These are phyloP conservation scores for Pittosporum tobira DNA, from an alignment of 129 eudicot species.

Conservation along the genomic window DNA sequence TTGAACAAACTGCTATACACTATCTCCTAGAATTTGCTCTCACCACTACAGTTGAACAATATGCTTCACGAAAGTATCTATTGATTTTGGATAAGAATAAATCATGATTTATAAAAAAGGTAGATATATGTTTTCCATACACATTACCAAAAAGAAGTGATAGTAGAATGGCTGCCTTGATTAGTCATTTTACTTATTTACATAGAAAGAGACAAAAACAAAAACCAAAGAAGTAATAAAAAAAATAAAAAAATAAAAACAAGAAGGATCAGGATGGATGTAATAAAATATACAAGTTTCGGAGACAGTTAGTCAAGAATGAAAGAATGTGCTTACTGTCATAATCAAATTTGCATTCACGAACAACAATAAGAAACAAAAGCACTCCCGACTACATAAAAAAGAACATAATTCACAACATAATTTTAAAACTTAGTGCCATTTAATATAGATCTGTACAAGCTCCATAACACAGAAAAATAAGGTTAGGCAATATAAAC, in stretches of 20 bases:
- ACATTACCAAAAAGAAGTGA: background rate
- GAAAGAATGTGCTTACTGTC: background rate
- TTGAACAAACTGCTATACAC: background rate
- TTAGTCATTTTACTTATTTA: background rate
- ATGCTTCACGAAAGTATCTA: background rate
- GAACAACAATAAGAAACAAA: background rate
- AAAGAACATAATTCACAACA: background rate
- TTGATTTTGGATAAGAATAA: too few species aligned
- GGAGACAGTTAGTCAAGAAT: background rate
- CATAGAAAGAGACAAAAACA: constrained; percentile 13
- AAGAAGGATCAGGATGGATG: background rate
- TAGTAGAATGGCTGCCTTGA: background rate
- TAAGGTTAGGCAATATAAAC: background rate
- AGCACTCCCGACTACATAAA: background rate
- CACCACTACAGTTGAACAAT: background rate
- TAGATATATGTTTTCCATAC: background rate
- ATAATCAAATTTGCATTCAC: background rate
- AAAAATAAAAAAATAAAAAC: constrained; percentile 1
- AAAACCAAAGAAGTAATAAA: constrained; percentile 1
- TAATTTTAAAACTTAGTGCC: background rate
- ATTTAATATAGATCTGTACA: background rate
- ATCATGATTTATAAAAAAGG: too few species aligned
- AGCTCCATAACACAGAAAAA: background rate
- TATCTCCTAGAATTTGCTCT: background rate
- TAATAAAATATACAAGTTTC: background rate